phyloP scores from a whole-genome alignment of 2,329 filamentous ascomycete species.

The Harringtonia aguacate region DNA sequence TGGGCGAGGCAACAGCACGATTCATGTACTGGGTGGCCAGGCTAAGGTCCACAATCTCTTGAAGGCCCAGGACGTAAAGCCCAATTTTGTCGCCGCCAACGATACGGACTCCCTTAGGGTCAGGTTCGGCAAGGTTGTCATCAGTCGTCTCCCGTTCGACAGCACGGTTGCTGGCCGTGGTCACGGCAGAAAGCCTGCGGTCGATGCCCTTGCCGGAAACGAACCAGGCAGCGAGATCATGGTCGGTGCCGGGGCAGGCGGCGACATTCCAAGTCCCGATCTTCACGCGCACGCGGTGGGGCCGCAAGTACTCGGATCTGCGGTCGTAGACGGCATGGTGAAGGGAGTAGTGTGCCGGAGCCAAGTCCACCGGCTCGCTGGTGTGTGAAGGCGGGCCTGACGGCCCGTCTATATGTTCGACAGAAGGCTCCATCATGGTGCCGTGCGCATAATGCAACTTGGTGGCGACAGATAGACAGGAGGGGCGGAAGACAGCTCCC shows the following conservation, averaged over 20 bases:
- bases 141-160: constrained; percentile 30
- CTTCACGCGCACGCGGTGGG: constrained; percentile 70
- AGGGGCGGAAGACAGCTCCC: too few relatives aligned
- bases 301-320: constrained; percentile 66
- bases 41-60: constrained; percentile 84
- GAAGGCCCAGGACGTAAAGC: constrained; percentile 80
- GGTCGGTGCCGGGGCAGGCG: constrained; percentile 71
- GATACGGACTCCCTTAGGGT: constrained; percentile 27
- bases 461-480: too few relatives aligned
- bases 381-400: constrained; percentile 25
- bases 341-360: constrained; percentile 44
- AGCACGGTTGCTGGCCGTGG: constrained; percentile 28
- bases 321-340: constrained; percentile 59
- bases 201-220: constrained; percentile 63
- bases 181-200: constrained; percentile 46
- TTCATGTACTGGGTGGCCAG: constrained; percentile 69
- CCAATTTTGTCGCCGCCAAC: constrained; percentile 61
- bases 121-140: constrained; percentile 26
- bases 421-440: not conserved
- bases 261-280: constrained; percentile 95
- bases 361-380: constrained; percentile 33
- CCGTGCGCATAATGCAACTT: not conserved
- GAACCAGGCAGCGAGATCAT: constrained; percentile 85
- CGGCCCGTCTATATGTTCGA: constrained; percentile 6
- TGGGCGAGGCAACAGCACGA: constrained; percentile 38